phyloP scores from a whole-genome alignment of 148 eudicot species.

The Fagopyrum esculentum region DNA sequence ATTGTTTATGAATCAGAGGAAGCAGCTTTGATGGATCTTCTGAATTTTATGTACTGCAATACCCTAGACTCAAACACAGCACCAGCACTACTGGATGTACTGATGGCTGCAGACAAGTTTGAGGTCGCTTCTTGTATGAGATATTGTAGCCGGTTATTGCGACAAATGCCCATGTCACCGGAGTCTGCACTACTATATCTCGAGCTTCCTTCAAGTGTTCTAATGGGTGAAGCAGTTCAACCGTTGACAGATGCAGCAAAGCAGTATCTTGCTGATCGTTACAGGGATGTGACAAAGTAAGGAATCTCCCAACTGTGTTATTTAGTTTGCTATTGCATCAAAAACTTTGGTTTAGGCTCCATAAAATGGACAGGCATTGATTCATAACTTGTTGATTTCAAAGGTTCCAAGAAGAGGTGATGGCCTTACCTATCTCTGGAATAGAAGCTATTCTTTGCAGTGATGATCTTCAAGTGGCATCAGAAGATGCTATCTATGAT shows the following conservation, averaged over 20 bases:
- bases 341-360: not conserved
- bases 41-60: constrained; percentile 77
- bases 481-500: constrained; percentile 88
- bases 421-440: constrained; percentile 78
- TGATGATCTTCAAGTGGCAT: constrained; percentile 87
- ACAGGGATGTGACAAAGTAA: constrained; percentile 68
- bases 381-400: not conserved
- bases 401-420: constrained; percentile 80
- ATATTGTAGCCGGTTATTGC: constrained; percentile 53
- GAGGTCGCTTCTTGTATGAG: constrained; percentile 89
- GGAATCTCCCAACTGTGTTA: constrained; percentile 11
- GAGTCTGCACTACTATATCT: constrained; percentile 70
- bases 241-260: constrained; percentile 82
- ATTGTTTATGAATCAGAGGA: constrained; percentile 54
- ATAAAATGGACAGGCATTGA: not conserved
- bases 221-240: constrained; percentile 84
- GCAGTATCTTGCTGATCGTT: constrained; percentile 70
- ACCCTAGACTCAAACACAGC: constrained; percentile 48
- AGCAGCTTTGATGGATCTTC: constrained; percentile 77
- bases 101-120: constrained; percentile 89
- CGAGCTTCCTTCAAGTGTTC: constrained; percentile 78
- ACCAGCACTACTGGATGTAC: constrained; percentile 60
- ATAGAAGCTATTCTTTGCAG: constrained; percentile 79
- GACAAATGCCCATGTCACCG: constrained; percentile 70
- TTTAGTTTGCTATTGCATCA: not conserved